These are phyloP conservation scores for Colletotrichum destructivum DNA, from an alignment of 2,329 filamentous ascomycete species.

Conservation along the genomic window DNA sequence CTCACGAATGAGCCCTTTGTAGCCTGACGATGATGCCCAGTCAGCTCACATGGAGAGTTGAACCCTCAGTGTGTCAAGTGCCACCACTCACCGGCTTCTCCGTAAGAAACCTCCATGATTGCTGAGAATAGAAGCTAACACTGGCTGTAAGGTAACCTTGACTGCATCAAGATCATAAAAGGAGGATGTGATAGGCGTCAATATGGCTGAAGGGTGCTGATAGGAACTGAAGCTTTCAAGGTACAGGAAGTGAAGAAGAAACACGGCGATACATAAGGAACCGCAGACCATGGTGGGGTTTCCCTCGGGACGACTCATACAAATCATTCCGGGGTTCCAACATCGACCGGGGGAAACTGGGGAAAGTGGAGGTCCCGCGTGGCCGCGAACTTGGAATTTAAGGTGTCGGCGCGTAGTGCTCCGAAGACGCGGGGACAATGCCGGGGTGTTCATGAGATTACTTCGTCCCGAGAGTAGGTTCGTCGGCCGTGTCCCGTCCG, in stretches of 20 bases:
- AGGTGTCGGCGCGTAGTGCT: slow-evolving; percentile 10
- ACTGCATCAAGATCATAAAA: background rate
- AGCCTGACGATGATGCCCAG: background rate
- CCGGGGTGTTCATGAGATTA: slow-evolving; percentile 2
- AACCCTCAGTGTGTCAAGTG: background rate
- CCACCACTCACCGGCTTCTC: slow-evolving; percentile 2
- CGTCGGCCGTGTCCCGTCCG: background rate
- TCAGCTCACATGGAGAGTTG: background rate
- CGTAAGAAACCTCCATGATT: slow-evolving; percentile 13
- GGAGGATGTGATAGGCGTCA: background rate
- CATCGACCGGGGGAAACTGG: slow-evolving; percentile 16
- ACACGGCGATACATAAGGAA: slow-evolving; percentile 2
- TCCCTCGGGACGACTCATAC: slow-evolving; percentile 6
- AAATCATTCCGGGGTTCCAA: background rate
- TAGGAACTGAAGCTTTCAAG: background rate
- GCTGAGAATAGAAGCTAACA: background rate
- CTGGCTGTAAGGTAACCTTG: background rate
- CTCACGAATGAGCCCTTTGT: slow-evolving; percentile 16
- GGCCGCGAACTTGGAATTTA: background rate
- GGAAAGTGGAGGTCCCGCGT: slow-evolving; percentile 12
- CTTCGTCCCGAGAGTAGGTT: slow-evolving; percentile 7
- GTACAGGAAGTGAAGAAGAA: too few relatives aligned
- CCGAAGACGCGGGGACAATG: slow-evolving; percentile 20
- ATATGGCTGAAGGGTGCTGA: background rate
- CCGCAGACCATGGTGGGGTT: background rate